A percentile compares a stretch with the other conserved stretches of the same genome.
Conservation (phyloP, 2,329 filamentous ascomycete species). For the Drechslerella coelobrocha region DNA sequence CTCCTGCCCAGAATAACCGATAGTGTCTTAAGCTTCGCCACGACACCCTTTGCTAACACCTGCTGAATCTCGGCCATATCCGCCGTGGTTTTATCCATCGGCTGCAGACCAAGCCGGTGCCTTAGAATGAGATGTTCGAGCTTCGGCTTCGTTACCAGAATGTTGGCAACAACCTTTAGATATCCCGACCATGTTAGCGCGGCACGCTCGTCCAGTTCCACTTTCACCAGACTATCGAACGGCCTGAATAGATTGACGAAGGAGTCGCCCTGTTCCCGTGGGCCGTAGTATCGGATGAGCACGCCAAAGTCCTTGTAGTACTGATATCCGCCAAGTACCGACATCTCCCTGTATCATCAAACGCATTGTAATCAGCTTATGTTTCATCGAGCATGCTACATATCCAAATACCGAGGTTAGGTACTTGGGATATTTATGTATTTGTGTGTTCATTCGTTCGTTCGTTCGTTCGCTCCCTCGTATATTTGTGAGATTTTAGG, state of each 20-base stretch:
- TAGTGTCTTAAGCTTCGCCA: constrained; percentile 16
- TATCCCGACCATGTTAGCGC: constrained; percentile 29
- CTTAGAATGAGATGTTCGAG: constrained; percentile 23
- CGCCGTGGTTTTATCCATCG: background rate
- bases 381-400: too few species aligned
- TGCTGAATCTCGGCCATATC: constrained; percentile 10
- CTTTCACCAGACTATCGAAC: constrained; percentile 16
- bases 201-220: constrained; percentile 37
- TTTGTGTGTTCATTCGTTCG: background rate
- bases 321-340: constrained; percentile 28
- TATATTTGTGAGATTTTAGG: background rate
- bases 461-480: background rate
- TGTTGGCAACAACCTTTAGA: constrained; percentile 20
- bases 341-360: constrained; percentile 20
- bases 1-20: constrained; percentile 24
- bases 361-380: background rate
- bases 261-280: constrained; percentile 5
- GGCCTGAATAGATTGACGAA: constrained; percentile 27
- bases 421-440: background rate
- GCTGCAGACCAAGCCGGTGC: constrained; percentile 19
- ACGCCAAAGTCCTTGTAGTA: constrained; percentile 40
- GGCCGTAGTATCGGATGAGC: constrained; percentile 31
- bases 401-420: background rate
- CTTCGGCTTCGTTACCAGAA: constrained; percentile 27
- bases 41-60: constrained; percentile 18